Base-by-base conservation (phyloP, 345 rosid species). In the Eucalyptus tenuipes region DNA sequence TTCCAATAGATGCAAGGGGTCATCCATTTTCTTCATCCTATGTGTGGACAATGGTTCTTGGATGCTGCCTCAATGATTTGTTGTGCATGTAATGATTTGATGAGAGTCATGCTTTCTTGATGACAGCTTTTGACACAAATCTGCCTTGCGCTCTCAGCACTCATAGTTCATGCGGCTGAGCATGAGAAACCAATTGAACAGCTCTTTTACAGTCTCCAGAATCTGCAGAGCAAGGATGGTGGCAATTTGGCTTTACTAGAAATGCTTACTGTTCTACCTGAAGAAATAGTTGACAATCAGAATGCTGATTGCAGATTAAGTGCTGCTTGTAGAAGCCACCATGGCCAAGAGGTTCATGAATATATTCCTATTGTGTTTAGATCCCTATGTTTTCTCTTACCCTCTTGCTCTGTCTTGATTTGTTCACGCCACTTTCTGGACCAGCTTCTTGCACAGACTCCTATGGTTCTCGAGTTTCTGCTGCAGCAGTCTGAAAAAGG, bases 241-340 rank as follows among this genome's bases (percentile, higher is more conserved):
- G 97, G 96, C 87, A 95, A 96, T 93, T 93, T 96, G 88, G 99
- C 97, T 87, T 94, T 97, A 89, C 92, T 97, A 49, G 99, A 95
- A 94, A 95, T 95, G 96, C 98, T 97, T 85, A 96, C 99, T 91
- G 97, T 97, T 66, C 96, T 97, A 22, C 99, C 98, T 48, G 99
- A 97, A 95, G 99, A 97, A 92, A 91, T 96, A 86, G 88, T 94
- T 90, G 99, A 96, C 89, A 90, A 93, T 88, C 97, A 94, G 89
- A 92, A 87, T 88, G 90, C 92, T 86, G 94, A 94, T 92, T 93
- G 89, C 92, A 94, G 88, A 90, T 93, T 95, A 90, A 93, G 92
- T 89, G 86, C 91, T 55, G 93, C 92, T 42, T 93, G 90, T 88
- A 93, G 96, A 92, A 93, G 93, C 89, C 97, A 94, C 91, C 95